Base-by-base conservation (phyloP, 768 basidiomycete species). In the Leccinellum rugosiceps region DNA sequence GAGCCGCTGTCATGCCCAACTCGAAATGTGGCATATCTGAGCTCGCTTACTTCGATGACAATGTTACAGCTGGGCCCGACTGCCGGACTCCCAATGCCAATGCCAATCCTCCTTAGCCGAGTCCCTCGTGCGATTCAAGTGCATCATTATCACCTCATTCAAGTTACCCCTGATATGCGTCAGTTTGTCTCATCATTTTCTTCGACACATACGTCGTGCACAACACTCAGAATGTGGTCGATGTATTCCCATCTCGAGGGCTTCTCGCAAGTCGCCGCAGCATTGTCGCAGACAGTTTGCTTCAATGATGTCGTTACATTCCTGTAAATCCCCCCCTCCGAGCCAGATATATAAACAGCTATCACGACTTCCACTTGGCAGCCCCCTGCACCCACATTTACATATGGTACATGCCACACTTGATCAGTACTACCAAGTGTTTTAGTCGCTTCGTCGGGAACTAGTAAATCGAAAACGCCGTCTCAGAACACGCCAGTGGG, bases 91-190 rank as follows among this genome's bases (percentile, higher is more conserved):
- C 26, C 51, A 53, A 63, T 26, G 52, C 31, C 38, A 51, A 34
- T 55, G 45, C n/a, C 41, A 43, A 43, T 43, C 43, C 19, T 21
- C 52, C 35, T 32, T 38, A 30, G n/a, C 23, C 49, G 43, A 46
- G 47, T 9, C 11, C 38, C 28, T 52, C 38, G 50, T 44, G 45
- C 43, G 21, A 50, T 25, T 21, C 49, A 23, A 8, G 15, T 50
- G 9, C 26, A 59, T 63, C 19, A 43, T 35, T 53, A 52, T 52
- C 52, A 60, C 44, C 47, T 50, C 28, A 19, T 53, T n/a, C n/a
- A n/a, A n/a, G n/a, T n/a, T 43, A 11, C 58, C 53, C 62, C 35
- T 58, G 61, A 50, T 13, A n/a, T n/a, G n/a, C n/a, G n/a, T n/a
- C n/a, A n/a, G n/a, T n/a, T n/a, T n/a, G n/a, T n/a, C n/a, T n/a